Evolutionary conservation across 148 eudicot genomes (phyloP), one percentile per base, ranked within the genome.

Genomic region (Bassia scoparia): DNA sequence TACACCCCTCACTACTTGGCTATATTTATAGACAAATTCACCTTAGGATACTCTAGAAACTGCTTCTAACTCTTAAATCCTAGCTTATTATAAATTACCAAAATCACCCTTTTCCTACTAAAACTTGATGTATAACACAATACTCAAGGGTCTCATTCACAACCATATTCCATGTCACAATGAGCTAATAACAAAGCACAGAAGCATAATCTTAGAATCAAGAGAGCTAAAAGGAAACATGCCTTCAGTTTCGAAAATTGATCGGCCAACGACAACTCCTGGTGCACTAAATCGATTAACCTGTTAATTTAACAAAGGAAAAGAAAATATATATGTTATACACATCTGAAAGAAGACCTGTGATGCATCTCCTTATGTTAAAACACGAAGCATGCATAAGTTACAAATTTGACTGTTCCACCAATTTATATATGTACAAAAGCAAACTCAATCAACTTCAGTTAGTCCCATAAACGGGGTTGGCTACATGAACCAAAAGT

Each of bases 251-350:
- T 87, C 53, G 85, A 82, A 77, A 84, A 95, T 69, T 95, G 98
- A 86, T 95, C 96, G 74, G 93, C 97, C 89, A 91, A 75, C 31
- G 98, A 82, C 77, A 95, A 73, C 80, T 95, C 98, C 88, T 89
- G 91, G 79, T 91, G 93, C 52, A 91, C 93, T 85, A 95, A 81
- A 83, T 95, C 97, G 69, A 91, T 78, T 79, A 95, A 83, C 87
- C 98, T 95, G 82, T 21, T n/a, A 67, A 70, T 60, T 72, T 16
- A 74, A 59, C 31, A 78, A 66, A 10, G 21, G 67, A 38, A 69
- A 74, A 23, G 37, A 48, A 82, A 33, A 65, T 26, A 37, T 18
- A n/a, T 27, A 69, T 38, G 13, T 49, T 59, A 27, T 27, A 78
- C n/a, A 9, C 31, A 78, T 53, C 48, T 50, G 58, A 74, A 63